Evolutionary conservation across 768 basidiomycete species (phyloP).

Genomic region (Serendipita indica): DNA sequence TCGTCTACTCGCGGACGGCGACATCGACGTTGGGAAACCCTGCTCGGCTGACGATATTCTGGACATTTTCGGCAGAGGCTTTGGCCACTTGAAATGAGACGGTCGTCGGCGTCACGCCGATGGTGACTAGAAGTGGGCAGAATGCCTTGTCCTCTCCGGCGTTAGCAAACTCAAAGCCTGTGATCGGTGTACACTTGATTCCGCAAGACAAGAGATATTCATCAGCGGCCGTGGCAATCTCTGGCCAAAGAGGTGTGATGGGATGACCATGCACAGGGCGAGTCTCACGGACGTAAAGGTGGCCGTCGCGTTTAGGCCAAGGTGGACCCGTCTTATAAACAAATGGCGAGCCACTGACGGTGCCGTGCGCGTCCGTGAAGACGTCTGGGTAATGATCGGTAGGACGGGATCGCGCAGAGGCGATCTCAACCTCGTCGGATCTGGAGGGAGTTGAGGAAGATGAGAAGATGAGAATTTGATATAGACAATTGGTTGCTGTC

Average conservation of each 20-base stretch:
- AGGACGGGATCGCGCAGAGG: neutral
- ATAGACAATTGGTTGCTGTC: neutral
- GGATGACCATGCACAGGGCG: slow-evolving; percentile 20
- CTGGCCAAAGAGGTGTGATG: slow-evolving; percentile 20
- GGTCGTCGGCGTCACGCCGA: slow-evolving; percentile 20
- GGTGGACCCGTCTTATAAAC: slow-evolving; percentile 10
- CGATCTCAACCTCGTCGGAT: neutral
- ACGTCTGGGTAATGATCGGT: neutral
- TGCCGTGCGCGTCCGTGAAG: slow-evolving; percentile 7
- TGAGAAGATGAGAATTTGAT: no score
- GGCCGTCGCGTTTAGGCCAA: slow-evolving; percentile 10
- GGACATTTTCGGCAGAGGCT: slow-evolving; percentile 16
- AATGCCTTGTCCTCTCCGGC: slow-evolving; percentile 16
- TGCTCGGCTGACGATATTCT: slow-evolving; percentile 14
- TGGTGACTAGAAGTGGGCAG: slow-evolving; percentile 17
- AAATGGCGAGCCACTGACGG: slow-evolving; percentile 10
- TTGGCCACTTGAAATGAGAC: slow-evolving; percentile 18
- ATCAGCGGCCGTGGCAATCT: slow-evolving; percentile 17
- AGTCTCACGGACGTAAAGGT: slow-evolving; percentile 8
- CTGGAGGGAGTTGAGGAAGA: neutral
- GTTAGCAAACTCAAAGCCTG: slow-evolving; percentile 17
- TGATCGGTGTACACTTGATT: slow-evolving; percentile 16
- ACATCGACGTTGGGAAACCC: slow-evolving; percentile 20
- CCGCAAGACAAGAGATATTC: slow-evolving; percentile 13
- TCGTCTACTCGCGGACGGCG: slow-evolving; percentile 20